Evolutionary conservation across 2,329 filamentous ascomycete genomes (phyloP).

Genomic region (Fusarium solani-melongenae): DNA sequence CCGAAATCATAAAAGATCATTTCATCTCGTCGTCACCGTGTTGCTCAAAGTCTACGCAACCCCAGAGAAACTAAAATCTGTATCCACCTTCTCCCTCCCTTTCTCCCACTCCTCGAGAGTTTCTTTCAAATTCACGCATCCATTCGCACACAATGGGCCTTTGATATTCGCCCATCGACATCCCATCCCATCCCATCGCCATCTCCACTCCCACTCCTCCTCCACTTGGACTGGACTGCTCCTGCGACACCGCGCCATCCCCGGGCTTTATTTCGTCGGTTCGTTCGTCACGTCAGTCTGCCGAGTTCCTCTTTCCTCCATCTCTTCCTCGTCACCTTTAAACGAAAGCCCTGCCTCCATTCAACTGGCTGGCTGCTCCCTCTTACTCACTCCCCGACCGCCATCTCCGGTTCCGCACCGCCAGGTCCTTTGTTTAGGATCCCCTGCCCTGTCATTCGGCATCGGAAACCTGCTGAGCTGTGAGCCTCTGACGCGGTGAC

Average conservation of each 20-base stretch:
- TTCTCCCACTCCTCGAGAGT: neutral
- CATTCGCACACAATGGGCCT: conserved; percentile 20
- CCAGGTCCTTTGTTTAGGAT: conserved; percentile 13
- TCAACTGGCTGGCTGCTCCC: neutral
- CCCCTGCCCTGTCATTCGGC: conserved; percentile 29
- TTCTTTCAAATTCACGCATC: neutral
- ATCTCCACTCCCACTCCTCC: conserved; percentile 34
- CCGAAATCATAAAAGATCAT: conserved; percentile 13
- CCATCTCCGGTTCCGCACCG: conserved; percentile 24
- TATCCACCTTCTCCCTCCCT: neutral
- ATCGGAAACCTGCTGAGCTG: conserved; percentile 24
- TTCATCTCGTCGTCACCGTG: conserved; percentile 4
- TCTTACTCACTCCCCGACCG: neutral
- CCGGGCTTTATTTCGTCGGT: conserved; percentile 17
- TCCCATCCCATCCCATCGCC: conserved; percentile 12
- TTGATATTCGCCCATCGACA: conserved; percentile 16
- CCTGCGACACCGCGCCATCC: conserved; percentile 19
- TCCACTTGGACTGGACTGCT: conserved; percentile 17
- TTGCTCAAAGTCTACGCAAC: conserved; percentile 24
- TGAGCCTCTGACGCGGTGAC: conserved; percentile 28
- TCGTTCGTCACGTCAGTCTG: conserved; percentile 5
- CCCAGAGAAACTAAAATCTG: neutral
- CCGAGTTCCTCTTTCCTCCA: neutral
- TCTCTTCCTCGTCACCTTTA: neutral
- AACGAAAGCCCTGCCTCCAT: neutral